Conservation (phyloP, 345 rosid genomes). For the Erucastrum elatum region DNA sequence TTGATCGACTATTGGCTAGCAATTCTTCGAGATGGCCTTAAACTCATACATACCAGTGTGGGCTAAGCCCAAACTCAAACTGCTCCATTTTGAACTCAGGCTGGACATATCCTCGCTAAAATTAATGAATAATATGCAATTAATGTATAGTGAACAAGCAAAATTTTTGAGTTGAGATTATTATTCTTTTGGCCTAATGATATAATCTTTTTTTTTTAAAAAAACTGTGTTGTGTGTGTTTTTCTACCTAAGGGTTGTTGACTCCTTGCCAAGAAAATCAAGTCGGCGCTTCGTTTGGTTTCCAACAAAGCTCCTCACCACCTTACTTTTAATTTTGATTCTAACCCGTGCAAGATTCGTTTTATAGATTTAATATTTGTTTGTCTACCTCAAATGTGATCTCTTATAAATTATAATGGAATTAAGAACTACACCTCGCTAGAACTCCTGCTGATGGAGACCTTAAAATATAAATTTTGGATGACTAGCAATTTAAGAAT, state of each 20-base stretch:
- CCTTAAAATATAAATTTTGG: neutral
- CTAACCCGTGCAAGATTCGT: conserved; percentile 1
- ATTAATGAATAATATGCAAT: neutral
- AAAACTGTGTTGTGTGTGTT: neutral
- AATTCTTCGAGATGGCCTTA: neutral
- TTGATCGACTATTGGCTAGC: neutral
- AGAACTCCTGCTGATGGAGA: neutral
- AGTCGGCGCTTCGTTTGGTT: neutral
- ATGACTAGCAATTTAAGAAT: neutral
- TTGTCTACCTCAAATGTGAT: neutral
- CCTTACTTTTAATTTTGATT: neutral
- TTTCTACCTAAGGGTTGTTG: neutral
- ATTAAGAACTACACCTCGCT: neutral
- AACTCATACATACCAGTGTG: neutral
- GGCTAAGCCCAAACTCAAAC: neutral
- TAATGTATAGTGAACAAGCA: neutral
- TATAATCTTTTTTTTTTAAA: neutral
- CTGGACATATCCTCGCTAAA: neutral
- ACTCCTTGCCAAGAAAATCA: neutral
- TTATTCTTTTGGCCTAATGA: neutral
- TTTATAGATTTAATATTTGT: neutral
- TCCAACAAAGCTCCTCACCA: neutral
- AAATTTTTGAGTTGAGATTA: neutral
- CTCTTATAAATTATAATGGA: neutral
- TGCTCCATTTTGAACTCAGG: neutral